These are phyloP conservation scores for Ustilago nuda DNA, from an alignment of 1,284 basidiomycete species.

Conservation along the genomic window DNA sequence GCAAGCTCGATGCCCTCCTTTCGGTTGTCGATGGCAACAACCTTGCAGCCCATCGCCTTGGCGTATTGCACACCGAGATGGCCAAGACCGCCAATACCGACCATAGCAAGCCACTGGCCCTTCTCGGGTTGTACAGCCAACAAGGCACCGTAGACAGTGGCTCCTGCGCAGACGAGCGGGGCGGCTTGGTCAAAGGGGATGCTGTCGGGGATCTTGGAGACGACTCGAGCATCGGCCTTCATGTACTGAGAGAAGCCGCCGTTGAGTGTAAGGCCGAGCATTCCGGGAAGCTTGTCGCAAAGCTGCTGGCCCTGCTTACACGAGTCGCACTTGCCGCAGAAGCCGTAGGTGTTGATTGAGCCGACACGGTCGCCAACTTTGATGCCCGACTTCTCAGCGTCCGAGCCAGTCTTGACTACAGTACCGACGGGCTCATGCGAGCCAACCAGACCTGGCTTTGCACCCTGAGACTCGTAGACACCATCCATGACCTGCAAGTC, in stretches of 20 bases:
- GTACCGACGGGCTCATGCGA: slow-evolving; percentile 61
- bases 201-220: slow-evolving; percentile 63
- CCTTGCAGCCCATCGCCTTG: slow-evolving; percentile 68
- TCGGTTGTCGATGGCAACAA: slow-evolving; percentile 66
- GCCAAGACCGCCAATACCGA: slow-evolving; percentile 71
- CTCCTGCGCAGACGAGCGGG: slow-evolving; percentile 71
- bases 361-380: slow-evolving; percentile 65
- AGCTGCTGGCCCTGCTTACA: slow-evolving; percentile 64
- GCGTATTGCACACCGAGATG: slow-evolving; percentile 70
- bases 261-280: slow-evolving; percentile 54
- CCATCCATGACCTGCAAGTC: slow-evolving; percentile 62
- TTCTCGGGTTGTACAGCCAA: slow-evolving; percentile 58
- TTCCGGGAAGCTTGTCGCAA: slow-evolving; percentile 58
- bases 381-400: slow-evolving; percentile 35
- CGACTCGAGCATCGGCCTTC: slow-evolving; percentile 60
- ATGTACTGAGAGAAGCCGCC: slow-evolving; percentile 63
- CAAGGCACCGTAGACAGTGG: slow-evolving; percentile 70
- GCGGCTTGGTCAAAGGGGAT: slow-evolving; percentile 64
- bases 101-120: slow-evolving; percentile 70
- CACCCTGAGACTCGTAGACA: slow-evolving; percentile 53
- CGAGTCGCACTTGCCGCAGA: slow-evolving; percentile 61
- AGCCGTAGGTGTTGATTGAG: slow-evolving; percentile 63
- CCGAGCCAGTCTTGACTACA: slow-evolving; percentile 52
- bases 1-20: slow-evolving; percentile 45
- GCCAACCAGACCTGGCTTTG: slow-evolving; percentile 58